phyloP scores from a whole-genome alignment of 352 stramenopile species.

The Phytophthora foliorum region DNA sequence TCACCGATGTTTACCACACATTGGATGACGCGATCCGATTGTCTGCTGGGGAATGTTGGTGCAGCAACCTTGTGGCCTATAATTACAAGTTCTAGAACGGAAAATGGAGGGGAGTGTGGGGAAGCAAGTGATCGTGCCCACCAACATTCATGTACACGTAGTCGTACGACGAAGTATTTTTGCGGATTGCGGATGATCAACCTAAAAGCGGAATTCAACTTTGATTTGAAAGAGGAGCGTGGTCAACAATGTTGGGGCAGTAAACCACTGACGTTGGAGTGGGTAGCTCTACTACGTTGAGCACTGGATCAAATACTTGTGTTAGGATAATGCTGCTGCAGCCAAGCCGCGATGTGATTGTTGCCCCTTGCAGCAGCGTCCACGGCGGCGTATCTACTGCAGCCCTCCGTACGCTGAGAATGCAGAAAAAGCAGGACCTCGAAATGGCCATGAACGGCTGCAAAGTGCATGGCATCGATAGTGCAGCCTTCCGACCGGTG shows the following conservation, averaged over 20 bases:
- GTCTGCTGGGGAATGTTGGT: slow-evolving; percentile 1
- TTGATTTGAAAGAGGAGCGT: background rate
- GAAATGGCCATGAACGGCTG: slow-evolving; percentile 40
- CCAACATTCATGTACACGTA: too few relatives aligned
- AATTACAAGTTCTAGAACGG: too few relatives aligned
- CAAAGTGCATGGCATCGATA: slow-evolving; percentile 44
- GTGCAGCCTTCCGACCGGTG: slow-evolving; percentile 37
- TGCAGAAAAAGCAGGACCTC: slow-evolving; percentile 48
- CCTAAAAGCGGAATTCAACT: too few relatives aligned
- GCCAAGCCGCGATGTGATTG: slow-evolving; percentile 22
- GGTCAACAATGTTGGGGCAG: slow-evolving; percentile 19
- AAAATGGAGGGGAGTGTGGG: too few relatives aligned
- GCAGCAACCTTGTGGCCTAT: too few relatives aligned
- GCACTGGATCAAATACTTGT: background rate
- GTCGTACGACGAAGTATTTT: too few relatives aligned
- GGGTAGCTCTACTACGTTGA: too few relatives aligned
- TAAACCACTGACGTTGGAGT: background rate
- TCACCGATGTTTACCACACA: slow-evolving; percentile 23
- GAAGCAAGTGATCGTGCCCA: too few relatives aligned
- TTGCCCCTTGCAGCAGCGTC: slow-evolving; percentile 27
- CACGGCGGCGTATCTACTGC: slow-evolving; percentile 21
- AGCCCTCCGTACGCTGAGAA: slow-evolving; percentile 39
- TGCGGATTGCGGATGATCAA: too few relatives aligned
- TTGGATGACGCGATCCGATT: slow-evolving; percentile 12
- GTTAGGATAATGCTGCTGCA: slow-evolving; percentile 24